Percentiles rank a stretch among this genome's conserved stretches.
These are phyloP conservation scores for Talaromyces verruculosus DNA, from an alignment of 2,329 filamentous ascomycete genomes.

Conservation along the genomic window DNA sequence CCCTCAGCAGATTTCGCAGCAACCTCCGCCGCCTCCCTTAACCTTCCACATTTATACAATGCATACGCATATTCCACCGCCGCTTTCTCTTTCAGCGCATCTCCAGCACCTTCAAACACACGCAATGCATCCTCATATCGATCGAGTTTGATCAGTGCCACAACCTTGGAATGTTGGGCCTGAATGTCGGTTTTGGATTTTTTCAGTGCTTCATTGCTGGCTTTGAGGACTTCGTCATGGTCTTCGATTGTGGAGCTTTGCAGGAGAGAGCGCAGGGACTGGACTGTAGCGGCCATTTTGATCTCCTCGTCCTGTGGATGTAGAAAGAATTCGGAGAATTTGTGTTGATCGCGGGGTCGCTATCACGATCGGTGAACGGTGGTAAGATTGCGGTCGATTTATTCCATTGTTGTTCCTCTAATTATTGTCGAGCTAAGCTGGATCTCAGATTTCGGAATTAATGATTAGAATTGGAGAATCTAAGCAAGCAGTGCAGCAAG, in stretches of 20 bases:
- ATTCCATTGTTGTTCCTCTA: background rate
- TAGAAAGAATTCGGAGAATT: conserved; percentile 1
- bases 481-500: background rate
- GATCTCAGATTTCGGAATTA: background rate
- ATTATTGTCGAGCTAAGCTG: background rate
- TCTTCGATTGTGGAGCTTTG: conserved; percentile 60
- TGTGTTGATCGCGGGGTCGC: conserved; percentile 10
- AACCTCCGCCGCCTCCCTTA: conserved; percentile 55
- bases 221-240: conserved; percentile 61
- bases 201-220: conserved; percentile 58
- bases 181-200: conserved; percentile 58
- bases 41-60: conserved; percentile 60
- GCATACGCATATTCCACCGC: conserved; percentile 63
- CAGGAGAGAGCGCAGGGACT: conserved; percentile 56
- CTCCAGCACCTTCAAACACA: conserved; percentile 55
- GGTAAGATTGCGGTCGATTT: background rate
- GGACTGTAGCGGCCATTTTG: conserved; percentile 45
- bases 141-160: conserved; percentile 63
- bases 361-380: background rate
- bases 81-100: conserved; percentile 55
- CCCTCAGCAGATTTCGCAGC: conserved; percentile 44
- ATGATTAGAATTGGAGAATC: background rate
- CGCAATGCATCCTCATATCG: conserved; percentile 62
- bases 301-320: background rate
- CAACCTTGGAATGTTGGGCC: conserved; percentile 59